Conservation (phyloP, 257 asterid genomes). For the Solanum infundibuliforme region DNA sequence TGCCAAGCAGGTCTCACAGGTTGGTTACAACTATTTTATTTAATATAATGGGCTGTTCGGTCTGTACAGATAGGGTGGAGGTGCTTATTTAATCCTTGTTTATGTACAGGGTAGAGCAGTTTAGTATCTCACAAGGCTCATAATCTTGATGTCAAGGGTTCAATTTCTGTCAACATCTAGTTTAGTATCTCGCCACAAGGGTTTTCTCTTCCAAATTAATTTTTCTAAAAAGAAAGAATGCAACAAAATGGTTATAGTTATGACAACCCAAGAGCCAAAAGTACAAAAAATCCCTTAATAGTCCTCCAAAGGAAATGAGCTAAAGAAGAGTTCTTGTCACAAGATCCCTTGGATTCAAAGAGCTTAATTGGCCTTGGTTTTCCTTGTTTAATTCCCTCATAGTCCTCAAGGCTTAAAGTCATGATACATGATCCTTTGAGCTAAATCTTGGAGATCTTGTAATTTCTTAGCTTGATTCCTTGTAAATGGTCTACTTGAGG, state of each 20-base stretch:
- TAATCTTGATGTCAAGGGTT: neutral
- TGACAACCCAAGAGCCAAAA: neutral
- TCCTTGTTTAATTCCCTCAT: neutral
- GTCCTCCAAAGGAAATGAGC: neutral
- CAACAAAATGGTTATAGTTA: neutral
- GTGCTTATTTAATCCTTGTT: neutral
- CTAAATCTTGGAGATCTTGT: neutral
- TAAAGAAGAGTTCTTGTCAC: neutral
- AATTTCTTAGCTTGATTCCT: neutral
- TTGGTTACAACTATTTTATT: neutral
- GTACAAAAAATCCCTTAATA: neutral
- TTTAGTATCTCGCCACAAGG: neutral
- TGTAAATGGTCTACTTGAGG: neutral
- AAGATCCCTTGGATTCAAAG: neutral
- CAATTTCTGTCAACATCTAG: neutral
- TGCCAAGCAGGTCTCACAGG: slow-evolving; percentile 13
- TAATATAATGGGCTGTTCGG: neutral
- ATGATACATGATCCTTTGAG: neutral
- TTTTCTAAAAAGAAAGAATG: neutral
- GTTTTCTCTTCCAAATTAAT: neutral
- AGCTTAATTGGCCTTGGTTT: neutral
- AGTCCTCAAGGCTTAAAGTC: neutral
- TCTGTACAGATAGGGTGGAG: neutral
- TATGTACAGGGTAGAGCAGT: neutral
- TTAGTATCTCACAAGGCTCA: neutral